These are phyloP conservation scores for Amylocarpus encephaloides DNA, from an alignment of 2,329 filamentous ascomycete genomes.

Conservation along the genomic window DNA sequence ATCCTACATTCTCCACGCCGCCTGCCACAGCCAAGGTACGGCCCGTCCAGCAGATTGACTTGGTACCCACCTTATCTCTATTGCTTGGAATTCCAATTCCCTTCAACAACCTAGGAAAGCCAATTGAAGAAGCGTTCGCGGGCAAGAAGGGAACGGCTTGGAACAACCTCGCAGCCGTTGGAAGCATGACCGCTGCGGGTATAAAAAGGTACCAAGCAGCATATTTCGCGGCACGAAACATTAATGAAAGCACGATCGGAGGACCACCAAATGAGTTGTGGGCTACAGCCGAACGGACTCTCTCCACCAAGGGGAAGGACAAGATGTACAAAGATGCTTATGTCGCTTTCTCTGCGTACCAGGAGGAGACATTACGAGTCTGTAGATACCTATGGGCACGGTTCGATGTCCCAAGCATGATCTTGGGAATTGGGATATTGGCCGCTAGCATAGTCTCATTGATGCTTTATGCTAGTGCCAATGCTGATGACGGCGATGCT, in stretches of 20 bases:
- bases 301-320: slow-evolving; percentile 33
- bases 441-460: slow-evolving; percentile 61
- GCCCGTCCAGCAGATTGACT: slow-evolving; percentile 79
- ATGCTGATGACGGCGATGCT: slow-evolving; percentile 48
- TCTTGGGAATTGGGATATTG: slow-evolving; percentile 68
- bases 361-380: slow-evolving; percentile 67
- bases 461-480: slow-evolving; percentile 62
- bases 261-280: slow-evolving; percentile 52
- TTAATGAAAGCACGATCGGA: slow-evolving; percentile 53
- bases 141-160: slow-evolving; percentile 63
- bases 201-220: slow-evolving; percentile 83
- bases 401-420: slow-evolving; percentile 84
- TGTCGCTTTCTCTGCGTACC: slow-evolving; percentile 63
- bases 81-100: slow-evolving; percentile 88
- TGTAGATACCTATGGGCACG: slow-evolving; percentile 86
- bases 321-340: slow-evolving; percentile 40
- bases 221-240: slow-evolving; percentile 68
- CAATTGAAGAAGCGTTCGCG: slow-evolving; percentile 90
- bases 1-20: slow-evolving; percentile 50
- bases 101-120: slow-evolving; percentile 88
- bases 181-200: slow-evolving; percentile 72
- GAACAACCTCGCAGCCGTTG: slow-evolving; percentile 70
- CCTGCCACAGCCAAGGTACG: slow-evolving; percentile 70
- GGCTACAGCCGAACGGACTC: slow-evolving; percentile 40
- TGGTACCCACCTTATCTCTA: slow-evolving; percentile 85